These are phyloP conservation scores for Pseudogymnoascus destructans DNA, from an alignment of 2,329 filamentous ascomycete species.

Conservation along the genomic window DNA sequence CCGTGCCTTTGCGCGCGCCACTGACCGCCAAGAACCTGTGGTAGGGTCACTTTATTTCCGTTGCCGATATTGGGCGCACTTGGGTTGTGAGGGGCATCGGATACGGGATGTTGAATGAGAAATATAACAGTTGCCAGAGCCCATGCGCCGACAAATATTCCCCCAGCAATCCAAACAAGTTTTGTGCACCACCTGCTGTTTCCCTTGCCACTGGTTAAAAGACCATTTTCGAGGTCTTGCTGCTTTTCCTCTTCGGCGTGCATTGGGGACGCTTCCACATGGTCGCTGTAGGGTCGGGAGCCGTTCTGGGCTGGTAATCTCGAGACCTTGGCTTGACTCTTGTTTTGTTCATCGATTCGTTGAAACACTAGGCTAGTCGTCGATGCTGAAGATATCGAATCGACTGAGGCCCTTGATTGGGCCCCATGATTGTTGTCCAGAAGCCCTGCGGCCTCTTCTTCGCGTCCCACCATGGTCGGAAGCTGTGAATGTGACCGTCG, in stretches of 20 bases:
- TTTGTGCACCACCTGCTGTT: constrained; percentile 1
- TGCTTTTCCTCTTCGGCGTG: constrained; percentile 37
- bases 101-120: constrained; percentile 44
- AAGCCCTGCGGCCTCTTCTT: constrained; percentile 22
- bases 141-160: constrained; percentile 55
- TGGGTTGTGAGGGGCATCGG: constrained; percentile 53
- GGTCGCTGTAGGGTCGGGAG: neutral
- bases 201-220: constrained; percentile 29
- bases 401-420: constrained; percentile 19
- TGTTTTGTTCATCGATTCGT: constrained; percentile 45
- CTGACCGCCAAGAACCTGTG: constrained; percentile 52
- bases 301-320: neutral
- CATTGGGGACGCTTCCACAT: constrained; percentile 16
- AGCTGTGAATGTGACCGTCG: neutral
- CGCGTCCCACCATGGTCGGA: constrained; percentile 21
- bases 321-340: constrained; percentile 19
- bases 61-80: constrained; percentile 48
- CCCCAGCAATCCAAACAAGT: constrained; percentile 44
- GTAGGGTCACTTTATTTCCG: constrained; percentile 60
- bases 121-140: constrained; percentile 53
- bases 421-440: constrained; percentile 17
- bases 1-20: constrained; percentile 52
- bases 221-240: constrained; percentile 26
- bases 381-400: constrained; percentile 62
- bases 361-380: constrained; percentile 76